phyloP scores from a whole-genome alignment of 352 stramenopile species.

The Phytophthora pisi region DNA sequence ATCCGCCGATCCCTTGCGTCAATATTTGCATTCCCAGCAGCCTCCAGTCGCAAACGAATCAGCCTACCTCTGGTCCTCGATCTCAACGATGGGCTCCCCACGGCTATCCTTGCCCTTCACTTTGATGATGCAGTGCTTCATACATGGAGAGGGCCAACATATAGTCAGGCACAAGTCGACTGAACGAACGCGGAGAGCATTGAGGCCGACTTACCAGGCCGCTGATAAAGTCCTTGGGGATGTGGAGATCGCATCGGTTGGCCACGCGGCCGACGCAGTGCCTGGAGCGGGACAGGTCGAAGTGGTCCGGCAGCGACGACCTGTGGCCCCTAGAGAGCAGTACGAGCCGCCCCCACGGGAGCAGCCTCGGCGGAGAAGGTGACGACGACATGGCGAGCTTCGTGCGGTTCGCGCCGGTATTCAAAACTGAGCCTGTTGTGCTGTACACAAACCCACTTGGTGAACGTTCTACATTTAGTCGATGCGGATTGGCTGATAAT shows the following conservation, averaged over 20 bases:
- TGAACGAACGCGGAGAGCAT: not conserved
- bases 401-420: not conserved
- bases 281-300: conserved; percentile 42
- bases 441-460: not conserved
- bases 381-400: conserved; percentile 6
- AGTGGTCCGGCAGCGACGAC: conserved; percentile 43
- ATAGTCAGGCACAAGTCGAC: not conserved
- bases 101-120: conserved; percentile 33
- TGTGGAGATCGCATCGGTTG: conserved; percentile 43
- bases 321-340: conserved; percentile 35
- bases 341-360: conserved; percentile 67
- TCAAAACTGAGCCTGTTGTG: conserved; percentile 12
- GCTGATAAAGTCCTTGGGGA: conserved; percentile 61
- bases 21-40: not conserved
- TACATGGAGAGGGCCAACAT: not conserved
- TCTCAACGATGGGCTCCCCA: conserved; percentile 38
- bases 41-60: not conserved
- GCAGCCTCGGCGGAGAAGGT: conserved; percentile 6
- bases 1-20: not conserved
- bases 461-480: conserved; percentile 13
- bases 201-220: conserved; percentile 35
- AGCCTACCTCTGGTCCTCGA: conserved; percentile 60
- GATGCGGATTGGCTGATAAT: conserved; percentile 6
- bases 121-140: conserved; percentile 43
- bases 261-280: conserved; percentile 58